Evolutionary conservation across 139 green algal genomes (phyloP), one percentile per base, ranked within the genome.

Genomic region (Chlorella ohadii): DNA sequence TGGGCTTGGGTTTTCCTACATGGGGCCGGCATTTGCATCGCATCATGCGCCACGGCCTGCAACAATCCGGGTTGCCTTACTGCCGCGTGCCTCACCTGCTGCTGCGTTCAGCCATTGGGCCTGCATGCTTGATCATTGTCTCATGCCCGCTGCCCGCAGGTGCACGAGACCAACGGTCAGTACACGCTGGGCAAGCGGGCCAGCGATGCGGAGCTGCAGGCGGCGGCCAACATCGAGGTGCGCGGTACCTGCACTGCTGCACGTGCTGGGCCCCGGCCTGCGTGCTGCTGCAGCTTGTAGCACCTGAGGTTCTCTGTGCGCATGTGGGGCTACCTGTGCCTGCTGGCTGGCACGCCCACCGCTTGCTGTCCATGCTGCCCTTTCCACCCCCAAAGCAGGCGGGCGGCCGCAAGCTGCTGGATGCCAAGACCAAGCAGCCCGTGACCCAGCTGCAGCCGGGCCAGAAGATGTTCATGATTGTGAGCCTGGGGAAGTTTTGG

Each of bases 91-190:
- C 16, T 66, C 9, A 31, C 28, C 9, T 33, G 20, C 31, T 20
- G 2, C 28, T 23, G 5, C 9, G 23, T 33, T 20, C 59, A 33
- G 59, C 59, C 11, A 5, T 28, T 23, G 22, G 59, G 20, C 23
- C 22, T 66, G 59, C 28, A 33, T 23, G n/a, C n/a, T n/a, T n/a
- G n/a, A n/a, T n/a, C n/a, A n/a, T n/a, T n/a, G n/a, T n/a, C n/a
- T n/a, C n/a, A n/a, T n/a, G n/a, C n/a, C n/a, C n/a, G n/a, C n/a
- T n/a, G n/a, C n/a, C 28, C 55, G 28, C 91, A 98, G 44, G 91
- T 98, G 31, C 96, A 98, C 84, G 81, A 92, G 44, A 95, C 94
- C 22, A 93, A 96, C 74, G 94, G 93, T 6, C 92, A 98, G 87
- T 98, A 92, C 78, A 81, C 82, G 0, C 56, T 66, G 38, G 38